These are phyloP conservation scores for Microdochium bolleyi DNA, from an alignment of 2,329 filamentous ascomycete species.

Conservation along the genomic window DNA sequence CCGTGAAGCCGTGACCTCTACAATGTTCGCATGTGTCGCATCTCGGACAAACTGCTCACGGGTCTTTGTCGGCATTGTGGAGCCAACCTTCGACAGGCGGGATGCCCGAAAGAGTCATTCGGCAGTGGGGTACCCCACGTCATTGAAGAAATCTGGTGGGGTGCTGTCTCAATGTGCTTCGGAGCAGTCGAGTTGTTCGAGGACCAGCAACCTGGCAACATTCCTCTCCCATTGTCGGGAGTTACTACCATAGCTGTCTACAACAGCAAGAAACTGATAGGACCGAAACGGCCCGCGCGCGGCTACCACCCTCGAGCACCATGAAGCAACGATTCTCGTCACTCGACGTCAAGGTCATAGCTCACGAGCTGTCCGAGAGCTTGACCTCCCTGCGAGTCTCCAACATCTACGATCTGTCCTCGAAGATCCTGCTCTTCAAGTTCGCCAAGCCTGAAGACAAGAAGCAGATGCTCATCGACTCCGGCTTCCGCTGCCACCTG, in stretches of 20 bases:
- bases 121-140: neutral
- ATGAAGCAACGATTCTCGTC: constrained; percentile 55
- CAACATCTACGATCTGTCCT: constrained; percentile 94
- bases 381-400: constrained; percentile 74
- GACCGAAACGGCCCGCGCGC: neutral
- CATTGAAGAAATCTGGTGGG: neutral
- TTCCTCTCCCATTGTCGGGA: too few relatives aligned
- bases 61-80: too few relatives aligned
- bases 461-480: constrained; percentile 87
- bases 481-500: constrained; percentile 90
- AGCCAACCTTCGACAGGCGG: neutral
- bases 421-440: constrained; percentile 91
- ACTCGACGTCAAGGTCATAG: constrained; percentile 65
- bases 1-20: neutral
- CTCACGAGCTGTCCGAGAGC: constrained; percentile 76
- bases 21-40: too few relatives aligned
- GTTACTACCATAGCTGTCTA: neutral
- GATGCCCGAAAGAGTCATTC: neutral
- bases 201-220: neutral
- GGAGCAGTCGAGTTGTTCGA: too few relatives aligned
- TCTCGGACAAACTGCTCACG: too few relatives aligned
- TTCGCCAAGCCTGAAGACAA: constrained; percentile 85
- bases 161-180: neutral
- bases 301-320: constrained; percentile 22
- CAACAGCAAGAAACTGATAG: neutral